Evolutionary conservation across 257 asterid genomes (phyloP).

Genomic region (Paraleonurus japonicus): DNA sequence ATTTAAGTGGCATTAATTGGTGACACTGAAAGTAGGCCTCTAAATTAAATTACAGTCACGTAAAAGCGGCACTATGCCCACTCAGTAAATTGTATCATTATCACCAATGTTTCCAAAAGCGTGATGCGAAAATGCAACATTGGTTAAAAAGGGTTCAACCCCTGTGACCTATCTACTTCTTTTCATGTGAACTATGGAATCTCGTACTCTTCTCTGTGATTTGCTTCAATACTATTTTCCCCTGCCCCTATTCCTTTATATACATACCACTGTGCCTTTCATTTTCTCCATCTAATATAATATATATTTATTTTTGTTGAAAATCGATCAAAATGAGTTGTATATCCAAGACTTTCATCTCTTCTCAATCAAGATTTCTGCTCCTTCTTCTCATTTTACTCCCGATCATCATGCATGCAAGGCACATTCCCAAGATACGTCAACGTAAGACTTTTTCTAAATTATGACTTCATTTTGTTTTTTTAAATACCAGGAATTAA

Average conservation of each 20-base stretch:
- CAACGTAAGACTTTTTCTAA: constrained; percentile 40
- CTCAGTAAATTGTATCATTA: constrained; percentile 33
- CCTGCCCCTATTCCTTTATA: constrained; percentile 33
- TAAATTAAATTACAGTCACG: constrained; percentile 37
- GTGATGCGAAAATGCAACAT: constrained; percentile 31
- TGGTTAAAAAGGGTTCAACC: constrained; percentile 30
- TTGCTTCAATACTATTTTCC: constrained; percentile 49
- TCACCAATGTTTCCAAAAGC: constrained; percentile 26
- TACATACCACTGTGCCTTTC: constrained; percentile 2
- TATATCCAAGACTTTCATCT: constrained; percentile 33
- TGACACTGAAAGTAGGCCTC: constrained; percentile 13
- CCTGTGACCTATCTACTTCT: constrained; percentile 32
- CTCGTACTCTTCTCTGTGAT: constrained; percentile 60
- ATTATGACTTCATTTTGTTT: too few species aligned
- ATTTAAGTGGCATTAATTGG: constrained; percentile 24
- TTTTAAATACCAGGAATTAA: too few species aligned
- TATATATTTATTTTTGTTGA: neutral
- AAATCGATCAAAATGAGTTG: neutral
- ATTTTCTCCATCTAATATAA: neutral
- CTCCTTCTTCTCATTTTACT: constrained; percentile 36
- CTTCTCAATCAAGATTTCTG: constrained; percentile 24
- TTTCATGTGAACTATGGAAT: constrained; percentile 59
- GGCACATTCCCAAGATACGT: constrained; percentile 43
- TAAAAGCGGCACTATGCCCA: constrained; percentile 17
- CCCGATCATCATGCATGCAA: constrained; percentile 42